Evolutionary conservation across 1,139 yeast genomes (phyloP).

Genomic region (Taphrina populina): DNA sequence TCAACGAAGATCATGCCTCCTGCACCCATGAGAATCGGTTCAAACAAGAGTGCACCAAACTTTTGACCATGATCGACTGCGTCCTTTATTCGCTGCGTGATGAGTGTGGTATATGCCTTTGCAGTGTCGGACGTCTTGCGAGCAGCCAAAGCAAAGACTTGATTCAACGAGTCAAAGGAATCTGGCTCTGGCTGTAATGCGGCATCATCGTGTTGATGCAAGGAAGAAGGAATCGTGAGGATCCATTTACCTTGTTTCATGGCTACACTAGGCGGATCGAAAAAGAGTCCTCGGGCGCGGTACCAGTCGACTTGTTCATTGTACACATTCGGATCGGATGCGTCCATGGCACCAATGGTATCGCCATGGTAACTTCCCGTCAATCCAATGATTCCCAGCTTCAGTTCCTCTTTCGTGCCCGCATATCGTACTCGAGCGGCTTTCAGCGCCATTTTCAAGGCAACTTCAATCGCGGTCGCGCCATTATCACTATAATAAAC

Average conservation of each 20-base stretch:
- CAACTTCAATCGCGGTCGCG: slow-evolving; percentile 43
- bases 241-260: slow-evolving; percentile 41
- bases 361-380: slow-evolving; percentile 44
- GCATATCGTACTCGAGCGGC: slow-evolving; percentile 40
- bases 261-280: slow-evolving; percentile 42
- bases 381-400: slow-evolving; percentile 41
- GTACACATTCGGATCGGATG: slow-evolving; percentile 43
- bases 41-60: slow-evolving; percentile 43
- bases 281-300: slow-evolving; percentile 41
- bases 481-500: slow-evolving; percentile 44
- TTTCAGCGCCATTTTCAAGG: slow-evolving; percentile 43
- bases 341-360: slow-evolving; percentile 43
- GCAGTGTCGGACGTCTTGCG: slow-evolving; percentile 32
- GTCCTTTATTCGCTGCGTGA: slow-evolving; percentile 35
- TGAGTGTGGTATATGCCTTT: slow-evolving; percentile 34
- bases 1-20: slow-evolving; percentile 44
- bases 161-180: slow-evolving; percentile 37
- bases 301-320: slow-evolving; percentile 43
- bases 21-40: slow-evolving; percentile 43
- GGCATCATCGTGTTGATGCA: not conserved
- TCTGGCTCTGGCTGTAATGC: slow-evolving; percentile 33
- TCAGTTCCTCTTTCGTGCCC: slow-evolving; percentile 35
- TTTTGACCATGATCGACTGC: slow-evolving; percentile 37
- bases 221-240: slow-evolving; percentile 38
- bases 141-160: slow-evolving; percentile 38